Evolutionary conservation across 148 eudicot genomes (phyloP).

Genomic region (Amaranthus cruentus): DNA sequence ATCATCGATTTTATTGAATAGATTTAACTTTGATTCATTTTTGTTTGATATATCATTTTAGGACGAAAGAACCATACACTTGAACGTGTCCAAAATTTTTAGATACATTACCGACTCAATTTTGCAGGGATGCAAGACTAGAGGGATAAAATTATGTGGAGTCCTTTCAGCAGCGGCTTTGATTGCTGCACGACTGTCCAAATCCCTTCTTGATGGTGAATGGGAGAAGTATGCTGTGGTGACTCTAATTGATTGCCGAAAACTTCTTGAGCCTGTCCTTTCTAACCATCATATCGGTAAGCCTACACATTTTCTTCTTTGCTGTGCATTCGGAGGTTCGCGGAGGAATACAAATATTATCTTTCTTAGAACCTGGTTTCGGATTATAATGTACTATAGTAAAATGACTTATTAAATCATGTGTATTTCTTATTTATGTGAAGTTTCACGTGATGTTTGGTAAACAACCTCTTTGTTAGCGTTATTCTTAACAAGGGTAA

Average conservation of each 20-base stretch:
- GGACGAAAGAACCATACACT: background rate
- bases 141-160: slow-evolving; percentile 66
- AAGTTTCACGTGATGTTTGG: too few species aligned
- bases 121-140: slow-evolving; percentile 65
- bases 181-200: slow-evolving; percentile 60
- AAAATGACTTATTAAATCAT: background rate
- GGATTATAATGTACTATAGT: background rate
- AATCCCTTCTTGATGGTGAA: slow-evolving; percentile 47
- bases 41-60: background rate
- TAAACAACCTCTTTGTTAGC: too few species aligned
- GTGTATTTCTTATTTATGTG: too few species aligned
- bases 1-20: background rate
- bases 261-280: slow-evolving; percentile 72
- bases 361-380: background rate
- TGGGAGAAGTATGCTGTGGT: slow-evolving; percentile 88
- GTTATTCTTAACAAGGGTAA: too few species aligned
- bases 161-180: slow-evolving; percentile 73
- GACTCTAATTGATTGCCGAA: slow-evolving; percentile 69
- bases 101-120: background rate
- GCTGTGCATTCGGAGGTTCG: background rate
- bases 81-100: background rate
- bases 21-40: background rate
- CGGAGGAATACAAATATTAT: background rate
- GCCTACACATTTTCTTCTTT: slow-evolving; percentile 6
- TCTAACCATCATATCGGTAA: slow-evolving; percentile 60